Percentiles rank a stretch among this genome's conserved stretches.
phyloP scores from a whole-genome alignment of 2,329 filamentous ascomycete genomes.

The Blastomyces emzantsi region DNA sequence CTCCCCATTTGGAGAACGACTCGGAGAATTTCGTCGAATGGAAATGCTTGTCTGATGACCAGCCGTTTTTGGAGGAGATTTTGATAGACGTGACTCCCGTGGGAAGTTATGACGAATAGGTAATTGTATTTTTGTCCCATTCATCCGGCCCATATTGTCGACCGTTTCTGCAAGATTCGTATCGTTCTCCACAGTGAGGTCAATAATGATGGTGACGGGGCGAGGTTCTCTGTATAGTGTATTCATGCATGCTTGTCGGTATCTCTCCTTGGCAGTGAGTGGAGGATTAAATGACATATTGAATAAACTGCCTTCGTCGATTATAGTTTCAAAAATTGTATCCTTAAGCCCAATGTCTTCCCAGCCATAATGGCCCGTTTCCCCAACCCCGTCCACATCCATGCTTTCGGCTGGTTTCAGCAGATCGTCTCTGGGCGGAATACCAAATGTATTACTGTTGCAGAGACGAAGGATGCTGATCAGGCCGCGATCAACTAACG shows the following conservation, averaged over 20 bases:
- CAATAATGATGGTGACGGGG: not conserved
- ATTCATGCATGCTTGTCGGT: not conserved
- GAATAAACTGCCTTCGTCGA: not conserved
- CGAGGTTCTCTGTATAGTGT: not conserved
- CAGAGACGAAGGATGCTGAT: not conserved
- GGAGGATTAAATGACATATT: not conserved
- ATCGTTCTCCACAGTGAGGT: not conserved
- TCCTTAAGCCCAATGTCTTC: not conserved
- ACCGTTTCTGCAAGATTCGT: not conserved
- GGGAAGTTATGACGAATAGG: not conserved
- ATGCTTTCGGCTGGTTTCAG: not conserved
- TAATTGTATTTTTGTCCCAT: no score
- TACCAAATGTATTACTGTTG: not conserved
- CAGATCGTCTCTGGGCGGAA: not conserved
- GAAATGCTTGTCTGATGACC: not conserved
- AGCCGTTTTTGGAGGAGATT: not conserved
- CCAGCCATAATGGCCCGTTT: not conserved
- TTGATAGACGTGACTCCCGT: not conserved
- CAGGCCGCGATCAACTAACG: not conserved
- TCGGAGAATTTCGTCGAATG: not conserved
- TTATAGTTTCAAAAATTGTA: not conserved
- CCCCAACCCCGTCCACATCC: not conserved
- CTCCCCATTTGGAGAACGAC: not conserved
- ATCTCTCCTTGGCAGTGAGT: not conserved
- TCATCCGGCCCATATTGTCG: no score